A percentile compares a stretch with the other conserved stretches of the same genome.
phyloP scores from a whole-genome alignment of 768 basidiomycete species.

The Boletus reticulatus region DNA sequence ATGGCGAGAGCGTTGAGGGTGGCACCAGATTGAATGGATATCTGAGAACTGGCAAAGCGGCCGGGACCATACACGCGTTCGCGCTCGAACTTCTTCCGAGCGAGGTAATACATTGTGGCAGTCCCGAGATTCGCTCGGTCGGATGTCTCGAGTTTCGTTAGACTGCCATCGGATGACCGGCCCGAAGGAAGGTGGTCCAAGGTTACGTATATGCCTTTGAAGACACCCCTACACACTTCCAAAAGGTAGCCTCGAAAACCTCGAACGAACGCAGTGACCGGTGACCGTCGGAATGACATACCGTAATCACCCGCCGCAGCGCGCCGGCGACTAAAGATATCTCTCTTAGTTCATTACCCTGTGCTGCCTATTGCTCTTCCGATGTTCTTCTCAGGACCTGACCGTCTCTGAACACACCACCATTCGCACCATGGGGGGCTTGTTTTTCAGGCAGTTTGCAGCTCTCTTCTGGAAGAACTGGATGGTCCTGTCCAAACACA shows the following conservation, averaged over 20 bases:
- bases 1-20: slow-evolving; percentile 13
- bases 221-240: no score
- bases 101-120: slow-evolving; percentile 98
- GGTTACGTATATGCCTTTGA: no score
- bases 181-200: no score
- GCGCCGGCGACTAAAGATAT: background rate
- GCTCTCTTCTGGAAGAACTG: slow-evolving; percentile 72
- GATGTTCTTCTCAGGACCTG: background rate
- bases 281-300: no score
- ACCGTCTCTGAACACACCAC: background rate
- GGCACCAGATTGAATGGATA: slow-evolving; percentile 49
- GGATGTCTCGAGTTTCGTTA: no score
- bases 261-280: no score
- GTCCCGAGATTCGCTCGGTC: no score
- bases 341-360: background rate
- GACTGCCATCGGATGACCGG: no score
- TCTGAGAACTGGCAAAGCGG: slow-evolving; percentile 89
- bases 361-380: background rate
- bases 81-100: slow-evolving; percentile 92
- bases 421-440: slow-evolving; percentile 19
- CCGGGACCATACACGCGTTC: slow-evolving; percentile 93
- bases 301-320: background rate
- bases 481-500: slow-evolving; percentile 67
- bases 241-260: no score
- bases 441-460: slow-evolving; percentile 61